Evolutionary conservation across 805 yeast genomes (phyloP).

Genomic region (Schwanniomyces polymorphus): DNA sequence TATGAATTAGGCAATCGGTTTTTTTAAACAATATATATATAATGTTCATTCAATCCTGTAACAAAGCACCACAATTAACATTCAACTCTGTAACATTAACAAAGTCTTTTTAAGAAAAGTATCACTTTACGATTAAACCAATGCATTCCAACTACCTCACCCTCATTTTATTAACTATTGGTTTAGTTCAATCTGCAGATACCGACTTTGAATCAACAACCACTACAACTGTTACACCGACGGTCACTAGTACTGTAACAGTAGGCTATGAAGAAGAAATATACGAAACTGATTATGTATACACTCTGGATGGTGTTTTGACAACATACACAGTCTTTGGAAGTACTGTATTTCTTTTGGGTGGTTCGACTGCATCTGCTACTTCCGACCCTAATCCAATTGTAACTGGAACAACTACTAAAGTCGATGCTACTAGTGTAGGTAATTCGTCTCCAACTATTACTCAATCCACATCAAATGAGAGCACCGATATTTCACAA

Average conservation of each 20-base stretch:
- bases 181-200: slow-evolving; percentile 8
- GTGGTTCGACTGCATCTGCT: slow-evolving; percentile 1
- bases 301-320: slow-evolving; percentile 26
- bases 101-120: not conserved
- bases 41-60: not conserved
- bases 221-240: slow-evolving; percentile 24
- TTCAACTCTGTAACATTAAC: not conserved
- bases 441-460: not conserved
- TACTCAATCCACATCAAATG: not conserved
- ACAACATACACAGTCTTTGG: slow-evolving; percentile 27
- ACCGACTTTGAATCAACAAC: slow-evolving; percentile 18
- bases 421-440: not conserved
- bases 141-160: slow-evolving; percentile 5
- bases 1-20: not conserved
- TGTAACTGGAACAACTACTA: not conserved
- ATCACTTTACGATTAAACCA: not conserved
- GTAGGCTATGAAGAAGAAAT: slow-evolving; percentile 23
- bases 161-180: slow-evolving; percentile 12
- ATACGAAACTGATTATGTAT: slow-evolving; percentile 28
- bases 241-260: slow-evolving; percentile 31
- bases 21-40: not conserved
- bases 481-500: not conserved
- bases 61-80: not conserved
- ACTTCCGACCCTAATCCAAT: not conserved
- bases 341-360: slow-evolving; percentile 12